These are phyloP conservation scores for Nemophila menziesii DNA, from an alignment of 257 asterid genomes.

Conservation along the genomic window DNA sequence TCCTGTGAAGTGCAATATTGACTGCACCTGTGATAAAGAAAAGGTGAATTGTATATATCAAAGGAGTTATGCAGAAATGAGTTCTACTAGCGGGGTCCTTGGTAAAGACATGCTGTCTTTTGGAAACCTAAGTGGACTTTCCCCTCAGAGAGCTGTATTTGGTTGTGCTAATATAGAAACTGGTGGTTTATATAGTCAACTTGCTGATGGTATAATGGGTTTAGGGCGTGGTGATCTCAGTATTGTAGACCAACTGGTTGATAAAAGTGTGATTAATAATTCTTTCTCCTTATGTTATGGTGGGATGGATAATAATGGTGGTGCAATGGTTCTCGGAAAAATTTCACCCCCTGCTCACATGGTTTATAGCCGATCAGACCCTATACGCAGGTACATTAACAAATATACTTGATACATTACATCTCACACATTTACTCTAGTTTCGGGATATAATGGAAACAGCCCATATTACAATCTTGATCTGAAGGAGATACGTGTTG, in stretches of 20 bases:
- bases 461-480: constrained; percentile 97
- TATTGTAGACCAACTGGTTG: constrained; percentile 93
- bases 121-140: constrained; percentile 78
- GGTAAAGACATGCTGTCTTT: constrained; percentile 86
- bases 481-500: constrained; percentile 90
- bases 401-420: constrained; percentile 79
- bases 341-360: constrained; percentile 68
- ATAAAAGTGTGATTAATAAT: constrained; percentile 71
- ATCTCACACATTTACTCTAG: constrained; percentile 99
- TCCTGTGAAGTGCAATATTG: constrained; percentile 79
- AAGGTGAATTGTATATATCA: constrained; percentile 69
- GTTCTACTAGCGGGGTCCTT: constrained; percentile 95
- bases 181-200: constrained; percentile 95
- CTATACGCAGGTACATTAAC: constrained; percentile 91
- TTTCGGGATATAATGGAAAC: constrained; percentile 99
- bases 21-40: constrained; percentile 66
- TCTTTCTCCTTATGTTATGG: constrained; percentile 95
- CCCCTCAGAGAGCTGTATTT: constrained; percentile 85
- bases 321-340: constrained; percentile 98
- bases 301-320: constrained; percentile 99
- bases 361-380: constrained; percentile 75
- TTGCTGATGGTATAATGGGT: constrained; percentile 99
- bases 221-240: constrained; percentile 98
- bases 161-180: constrained; percentile 98
- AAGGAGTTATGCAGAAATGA: constrained; percentile 95